Evolutionary conservation across 352 stramenopile genomes (phyloP).

Genomic region (Globisporangium orthogonon): DNA sequence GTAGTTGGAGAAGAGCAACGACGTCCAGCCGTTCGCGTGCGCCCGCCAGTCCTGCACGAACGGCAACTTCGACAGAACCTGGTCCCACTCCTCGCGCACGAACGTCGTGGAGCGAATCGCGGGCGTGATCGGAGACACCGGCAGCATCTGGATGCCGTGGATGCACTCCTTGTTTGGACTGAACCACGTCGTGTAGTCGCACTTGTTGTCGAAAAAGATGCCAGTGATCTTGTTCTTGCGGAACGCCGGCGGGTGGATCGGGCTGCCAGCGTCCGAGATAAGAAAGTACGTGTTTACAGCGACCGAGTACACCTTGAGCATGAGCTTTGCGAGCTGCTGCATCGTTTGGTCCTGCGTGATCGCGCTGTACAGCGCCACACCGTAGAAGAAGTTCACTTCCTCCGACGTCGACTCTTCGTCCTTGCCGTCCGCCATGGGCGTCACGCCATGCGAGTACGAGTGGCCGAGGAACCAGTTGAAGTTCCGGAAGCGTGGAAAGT

Average conservation of each 20-base stretch:
- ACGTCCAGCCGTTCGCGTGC: slow-evolving; percentile 44
- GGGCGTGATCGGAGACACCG: slow-evolving; percentile 45
- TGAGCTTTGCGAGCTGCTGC: slow-evolving; percentile 34
- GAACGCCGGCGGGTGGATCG: slow-evolving; percentile 43
- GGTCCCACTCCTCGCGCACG: slow-evolving; percentile 54
- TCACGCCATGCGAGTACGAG: slow-evolving; percentile 66
- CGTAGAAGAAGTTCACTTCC: slow-evolving; percentile 68
- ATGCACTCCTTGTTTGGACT: slow-evolving; percentile 69
- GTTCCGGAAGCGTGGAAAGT: slow-evolving; percentile 53
- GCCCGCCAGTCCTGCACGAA: slow-evolving; percentile 45
- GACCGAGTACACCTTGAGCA: slow-evolving; percentile 52
- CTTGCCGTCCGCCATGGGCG: slow-evolving; percentile 62
- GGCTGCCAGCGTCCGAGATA: slow-evolving; percentile 30
- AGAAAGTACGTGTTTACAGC: slow-evolving; percentile 69
- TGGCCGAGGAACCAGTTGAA: slow-evolving; percentile 68
- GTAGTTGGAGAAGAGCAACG: slow-evolving; percentile 59
- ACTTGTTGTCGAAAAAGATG: slow-evolving; percentile 76
- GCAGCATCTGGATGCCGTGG: slow-evolving; percentile 74
- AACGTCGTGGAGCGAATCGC: slow-evolving; percentile 32
- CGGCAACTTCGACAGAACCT: slow-evolving; percentile 44
- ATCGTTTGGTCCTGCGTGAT: slow-evolving; percentile 38
- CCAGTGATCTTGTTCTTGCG: slow-evolving; percentile 64
- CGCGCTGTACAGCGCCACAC: slow-evolving; percentile 38
- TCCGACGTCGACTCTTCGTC: slow-evolving; percentile 68
- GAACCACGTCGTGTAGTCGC: slow-evolving; percentile 72